These are phyloP conservation scores for Xanthoceras sorbifolium DNA, from an alignment of 345 rosid genomes.

Conservation along the genomic window DNA sequence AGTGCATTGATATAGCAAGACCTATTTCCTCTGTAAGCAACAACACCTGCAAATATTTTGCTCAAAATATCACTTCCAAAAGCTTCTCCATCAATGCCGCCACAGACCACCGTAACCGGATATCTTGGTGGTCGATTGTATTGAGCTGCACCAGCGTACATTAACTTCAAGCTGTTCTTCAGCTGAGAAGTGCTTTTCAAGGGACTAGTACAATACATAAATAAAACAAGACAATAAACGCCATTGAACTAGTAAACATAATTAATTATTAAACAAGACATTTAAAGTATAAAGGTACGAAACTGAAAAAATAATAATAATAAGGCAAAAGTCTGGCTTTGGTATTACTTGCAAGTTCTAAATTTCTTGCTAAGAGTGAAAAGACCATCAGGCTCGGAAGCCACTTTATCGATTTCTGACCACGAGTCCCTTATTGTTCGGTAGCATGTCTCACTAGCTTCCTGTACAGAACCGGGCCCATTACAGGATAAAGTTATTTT, in stretches of 20 bases:
- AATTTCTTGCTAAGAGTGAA: conserved; percentile 13
- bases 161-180: not conserved
- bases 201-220: conserved; percentile 23
- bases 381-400: conserved; percentile 15
- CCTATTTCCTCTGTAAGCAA: not conserved
- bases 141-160: conserved; percentile 25
- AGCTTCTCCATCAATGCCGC: conserved; percentile 28
- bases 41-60: conserved; percentile 32
- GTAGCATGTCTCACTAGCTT: conserved; percentile 44
- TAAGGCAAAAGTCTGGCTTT: not conserved
- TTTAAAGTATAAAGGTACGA: too few species aligned
- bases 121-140: conserved; percentile 27
- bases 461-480: not conserved
- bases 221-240: not conserved
- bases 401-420: conserved; percentile 31
- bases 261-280: not conserved
- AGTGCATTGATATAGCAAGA: conserved; percentile 21
- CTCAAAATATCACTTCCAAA: conserved; percentile 20
- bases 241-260: not conserved
- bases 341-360: conserved; percentile 27
- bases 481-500: too few species aligned
- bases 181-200: conserved; percentile 30
- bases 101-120: conserved; percentile 26
- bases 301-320: not conserved
- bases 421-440: conserved; percentile 38